Evolutionary conservation across 495 filamentous ascomycete genomes (phyloP).

Genomic region (Hypomontagnella monticulosa): DNA sequence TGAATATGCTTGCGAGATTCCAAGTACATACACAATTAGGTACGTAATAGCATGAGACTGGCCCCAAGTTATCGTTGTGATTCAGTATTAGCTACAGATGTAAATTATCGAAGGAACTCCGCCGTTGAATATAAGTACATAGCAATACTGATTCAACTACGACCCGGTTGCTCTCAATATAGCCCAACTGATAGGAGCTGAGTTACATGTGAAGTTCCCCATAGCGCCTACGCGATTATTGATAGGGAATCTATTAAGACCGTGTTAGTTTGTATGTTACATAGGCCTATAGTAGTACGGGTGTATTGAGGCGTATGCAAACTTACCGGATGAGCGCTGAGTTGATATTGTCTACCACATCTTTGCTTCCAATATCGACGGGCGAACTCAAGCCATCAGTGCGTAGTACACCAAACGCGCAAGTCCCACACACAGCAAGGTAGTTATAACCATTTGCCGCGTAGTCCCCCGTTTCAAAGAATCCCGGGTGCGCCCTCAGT

Average conservation of each 20-base stretch:
- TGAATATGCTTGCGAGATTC: too few relatives aligned
- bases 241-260: constrained; percentile 3
- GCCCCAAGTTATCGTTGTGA: too few relatives aligned
- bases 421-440: constrained; percentile 23
- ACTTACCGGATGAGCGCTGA: constrained; percentile 17
- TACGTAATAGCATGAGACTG: too few relatives aligned
- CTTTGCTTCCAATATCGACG: constrained; percentile 33
- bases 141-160: not conserved
- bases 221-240: constrained; percentile 19
- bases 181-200: constrained; percentile 21
- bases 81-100: too few relatives aligned
- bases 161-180: constrained; percentile 5
- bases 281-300: too few relatives aligned
- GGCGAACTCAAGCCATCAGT: constrained; percentile 12
- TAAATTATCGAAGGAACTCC: too few relatives aligned
- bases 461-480: constrained; percentile 30
- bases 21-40: too few relatives aligned
- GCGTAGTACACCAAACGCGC: constrained; percentile 32
- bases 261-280: not conserved
- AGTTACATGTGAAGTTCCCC: constrained; percentile 26
- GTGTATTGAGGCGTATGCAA: not conserved
- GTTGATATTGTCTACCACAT: constrained; percentile 31
- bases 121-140: too few relatives aligned
- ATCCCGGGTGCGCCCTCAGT: constrained; percentile 13
- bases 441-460: constrained; percentile 8